A percentile compares a stretch with the other conserved stretches of the same genome.
phyloP scores from a whole-genome alignment of 139 green algal species.

The Chlamydomonas incerta region DNA sequence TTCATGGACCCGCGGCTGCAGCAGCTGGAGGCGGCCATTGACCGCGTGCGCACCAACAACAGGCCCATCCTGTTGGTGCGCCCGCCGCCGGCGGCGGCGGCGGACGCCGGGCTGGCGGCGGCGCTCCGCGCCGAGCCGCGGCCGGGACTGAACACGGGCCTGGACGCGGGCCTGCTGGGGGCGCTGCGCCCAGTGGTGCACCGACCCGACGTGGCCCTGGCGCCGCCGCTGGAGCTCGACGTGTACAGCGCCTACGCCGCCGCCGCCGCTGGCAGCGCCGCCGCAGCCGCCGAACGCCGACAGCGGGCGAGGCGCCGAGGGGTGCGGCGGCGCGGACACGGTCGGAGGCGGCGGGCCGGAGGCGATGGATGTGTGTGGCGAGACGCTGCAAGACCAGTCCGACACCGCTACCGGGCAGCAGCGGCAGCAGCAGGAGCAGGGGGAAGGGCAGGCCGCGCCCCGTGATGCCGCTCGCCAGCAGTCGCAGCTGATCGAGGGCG shows the following conservation, averaged over 20 bases:
- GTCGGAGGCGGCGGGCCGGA: neutral
- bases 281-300: too few species aligned
- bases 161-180: constrained; percentile 25
- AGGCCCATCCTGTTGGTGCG: constrained; percentile 63
- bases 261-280: neutral
- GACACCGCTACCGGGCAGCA: too few species aligned
- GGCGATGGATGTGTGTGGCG: neutral
- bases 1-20: constrained; percentile 22
- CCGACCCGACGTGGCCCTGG: neutral
- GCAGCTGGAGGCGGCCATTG: constrained; percentile 55
- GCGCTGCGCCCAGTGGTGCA: constrained; percentile 26
- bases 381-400: neutral
- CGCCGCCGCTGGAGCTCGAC: constrained; percentile 22
- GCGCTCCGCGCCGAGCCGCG: neutral
- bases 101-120: too few species aligned
- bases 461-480: neutral
- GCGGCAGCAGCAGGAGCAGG: neutral
- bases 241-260: constrained; percentile 13
- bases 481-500: neutral
- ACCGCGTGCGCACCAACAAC: constrained; percentile 45
- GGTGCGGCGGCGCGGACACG: too few species aligned
- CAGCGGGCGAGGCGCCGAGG: too few species aligned
- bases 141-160: constrained; percentile 25
- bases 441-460: constrained; percentile 3
- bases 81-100: neutral